Percentiles rank a stretch among this genome's conserved stretches.
These are phyloP conservation scores for Venturia carpophila DNA, from an alignment of 2,329 filamentous ascomycete species.

Conservation along the genomic window DNA sequence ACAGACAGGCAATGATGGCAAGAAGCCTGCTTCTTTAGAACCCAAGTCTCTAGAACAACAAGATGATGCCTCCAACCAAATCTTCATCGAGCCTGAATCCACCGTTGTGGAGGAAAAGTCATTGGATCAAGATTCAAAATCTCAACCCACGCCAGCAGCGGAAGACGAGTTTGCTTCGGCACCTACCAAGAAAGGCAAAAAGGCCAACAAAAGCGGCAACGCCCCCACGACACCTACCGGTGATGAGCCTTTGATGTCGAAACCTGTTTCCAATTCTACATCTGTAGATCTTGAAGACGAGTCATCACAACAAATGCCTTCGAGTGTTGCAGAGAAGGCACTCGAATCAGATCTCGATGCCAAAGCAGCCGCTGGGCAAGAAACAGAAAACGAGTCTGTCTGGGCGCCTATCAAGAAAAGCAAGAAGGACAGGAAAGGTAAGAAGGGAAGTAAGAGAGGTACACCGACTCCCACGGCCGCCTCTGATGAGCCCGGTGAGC, in stretches of 20 bases:
- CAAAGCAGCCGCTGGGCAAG: neutral
- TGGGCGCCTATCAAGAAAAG: conserved; percentile 1
- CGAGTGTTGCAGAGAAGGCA: neutral
- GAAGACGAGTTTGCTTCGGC: conserved; percentile 39
- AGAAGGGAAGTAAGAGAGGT: conserved; percentile 14
- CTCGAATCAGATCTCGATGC: neutral
- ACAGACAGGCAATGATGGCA: conserved; percentile 43
- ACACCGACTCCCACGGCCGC: neutral
- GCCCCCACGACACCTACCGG: neutral
- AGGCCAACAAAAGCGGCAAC: conserved; percentile 21
- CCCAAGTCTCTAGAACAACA: neutral
- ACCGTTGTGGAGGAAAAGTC: neutral
- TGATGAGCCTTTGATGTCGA: neutral
- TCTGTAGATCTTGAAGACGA: neutral
- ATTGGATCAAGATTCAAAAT: neutral
- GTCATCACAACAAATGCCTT: neutral
- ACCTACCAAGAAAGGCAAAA: conserved; percentile 20
- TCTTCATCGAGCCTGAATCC: neutral
- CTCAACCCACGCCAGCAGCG: conserved; percentile 30
- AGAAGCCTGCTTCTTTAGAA: conserved; percentile 21
- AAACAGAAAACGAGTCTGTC: neutral
- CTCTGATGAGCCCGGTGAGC: neutral
- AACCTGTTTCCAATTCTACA: neutral
- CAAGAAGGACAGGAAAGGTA: conserved; percentile 16
- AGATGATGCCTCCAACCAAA: neutral